phyloP scores from a whole-genome alignment of 1,139 yeast genomes.

The Magnusiomyces paraingens region DNA sequence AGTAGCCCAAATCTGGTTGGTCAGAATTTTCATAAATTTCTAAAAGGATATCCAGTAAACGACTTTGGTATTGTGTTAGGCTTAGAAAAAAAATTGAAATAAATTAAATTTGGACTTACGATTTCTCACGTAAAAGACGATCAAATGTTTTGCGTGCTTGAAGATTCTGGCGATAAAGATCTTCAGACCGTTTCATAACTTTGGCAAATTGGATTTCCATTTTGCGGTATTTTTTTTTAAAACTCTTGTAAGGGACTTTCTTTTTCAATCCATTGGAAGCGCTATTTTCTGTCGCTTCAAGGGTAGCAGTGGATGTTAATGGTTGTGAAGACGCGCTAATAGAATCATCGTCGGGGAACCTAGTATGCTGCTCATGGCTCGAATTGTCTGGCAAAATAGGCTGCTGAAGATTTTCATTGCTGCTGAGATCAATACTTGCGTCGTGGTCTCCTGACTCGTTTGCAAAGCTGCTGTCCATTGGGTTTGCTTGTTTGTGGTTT shows the following conservation, averaged over 20 bases:
- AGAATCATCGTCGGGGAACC: too few species aligned
- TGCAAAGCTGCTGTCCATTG: too few species aligned
- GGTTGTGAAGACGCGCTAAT: too few species aligned
- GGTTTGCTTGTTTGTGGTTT: too few species aligned
- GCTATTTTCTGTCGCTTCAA: neutral
- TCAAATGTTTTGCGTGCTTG: conserved; percentile 21
- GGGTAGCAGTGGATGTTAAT: neutral
- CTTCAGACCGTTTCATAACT: conserved; percentile 24
- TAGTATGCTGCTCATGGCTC: too few species aligned
- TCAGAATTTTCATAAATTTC: conserved; percentile 18
- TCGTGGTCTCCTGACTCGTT: too few species aligned
- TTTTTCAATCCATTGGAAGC: neutral
- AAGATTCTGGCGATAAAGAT: conserved; percentile 20
- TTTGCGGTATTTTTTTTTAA: conserved; percentile 25
- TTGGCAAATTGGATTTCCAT: conserved; percentile 22
- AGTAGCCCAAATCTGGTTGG: conserved; percentile 2
- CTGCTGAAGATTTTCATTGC: too few species aligned
- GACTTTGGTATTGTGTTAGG: conserved; percentile 8
- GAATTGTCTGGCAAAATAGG: too few species aligned
- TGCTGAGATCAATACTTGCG: too few species aligned
- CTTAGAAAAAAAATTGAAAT: neutral
- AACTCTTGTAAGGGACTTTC: conserved; percentile 16
- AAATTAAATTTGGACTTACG: conserved; percentile 1
- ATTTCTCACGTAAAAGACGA: conserved; percentile 23
- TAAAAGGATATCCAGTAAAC: conserved; percentile 22